phyloP scores from a whole-genome alignment of 441 rosid genomes.

The Erysimum cheiri region DNA sequence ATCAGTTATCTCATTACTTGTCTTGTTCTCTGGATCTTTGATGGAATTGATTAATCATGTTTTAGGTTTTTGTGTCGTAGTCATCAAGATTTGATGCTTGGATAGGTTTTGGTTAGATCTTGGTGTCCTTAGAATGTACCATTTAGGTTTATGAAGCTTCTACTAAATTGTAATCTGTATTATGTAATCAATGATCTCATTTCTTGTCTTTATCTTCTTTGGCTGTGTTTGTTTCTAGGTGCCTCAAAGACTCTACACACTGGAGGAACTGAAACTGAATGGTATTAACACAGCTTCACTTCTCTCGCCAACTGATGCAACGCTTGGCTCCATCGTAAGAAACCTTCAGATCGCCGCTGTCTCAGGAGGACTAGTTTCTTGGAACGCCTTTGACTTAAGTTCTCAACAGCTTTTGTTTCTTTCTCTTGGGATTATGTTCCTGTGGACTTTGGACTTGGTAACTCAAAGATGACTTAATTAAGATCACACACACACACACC shows the following conservation, averaged over 20 bases:
- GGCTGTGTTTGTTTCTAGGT: constrained; percentile 46
- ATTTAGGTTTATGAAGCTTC: constrained; percentile 6
- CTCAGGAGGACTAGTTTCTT: constrained; percentile 66
- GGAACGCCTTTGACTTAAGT: constrained; percentile 60
- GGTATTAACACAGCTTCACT: constrained; percentile 76
- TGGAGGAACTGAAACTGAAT: constrained; percentile 83
- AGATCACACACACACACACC: constrained; percentile 2
- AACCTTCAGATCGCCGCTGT: constrained; percentile 71
- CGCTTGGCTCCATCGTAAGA: constrained; percentile 80
- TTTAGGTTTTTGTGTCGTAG: neutral
- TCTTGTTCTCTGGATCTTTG: neutral
- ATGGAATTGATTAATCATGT: neutral
- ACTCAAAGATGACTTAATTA: constrained; percentile 20
- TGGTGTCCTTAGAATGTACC: neutral
- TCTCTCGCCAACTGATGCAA: constrained; percentile 77
- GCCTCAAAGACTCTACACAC: constrained; percentile 84
- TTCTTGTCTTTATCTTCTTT: neutral
- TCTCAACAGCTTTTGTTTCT: constrained; percentile 67
- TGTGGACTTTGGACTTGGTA: constrained; percentile 83
- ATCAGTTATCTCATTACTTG: neutral
- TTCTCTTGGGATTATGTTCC: constrained; percentile 69
- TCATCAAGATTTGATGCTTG: neutral
- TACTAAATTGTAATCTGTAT: neutral
- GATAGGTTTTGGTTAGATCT: too few relatives aligned
- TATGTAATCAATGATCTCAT: neutral